phyloP scores from a whole-genome alignment of 305 asterid genomes.

The Lippia alba region DNA sequence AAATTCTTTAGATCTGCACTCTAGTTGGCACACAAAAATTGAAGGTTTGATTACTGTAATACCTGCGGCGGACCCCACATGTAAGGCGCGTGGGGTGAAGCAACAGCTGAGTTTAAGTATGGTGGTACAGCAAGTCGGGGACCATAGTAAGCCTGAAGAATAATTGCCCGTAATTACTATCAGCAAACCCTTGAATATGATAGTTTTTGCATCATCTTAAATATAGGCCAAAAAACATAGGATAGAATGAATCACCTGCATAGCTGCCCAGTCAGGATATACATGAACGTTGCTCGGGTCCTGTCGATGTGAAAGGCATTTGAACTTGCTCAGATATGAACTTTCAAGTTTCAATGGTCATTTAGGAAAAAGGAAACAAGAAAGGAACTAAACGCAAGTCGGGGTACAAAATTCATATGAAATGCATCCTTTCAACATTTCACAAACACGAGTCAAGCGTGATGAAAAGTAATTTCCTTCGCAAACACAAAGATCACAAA shows the following conservation, averaged over 20 bases:
- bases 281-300: slow-evolving; percentile 71
- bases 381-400: slow-evolving; percentile 4
- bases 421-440: neutral
- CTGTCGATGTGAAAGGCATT: slow-evolving; percentile 51
- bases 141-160: slow-evolving; percentile 83
- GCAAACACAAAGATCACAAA: neutral
- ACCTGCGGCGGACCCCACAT: slow-evolving; percentile 99
- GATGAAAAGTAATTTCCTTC: slow-evolving; percentile 10
- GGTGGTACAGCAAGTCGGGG: slow-evolving; percentile 90
- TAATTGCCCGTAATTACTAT: slow-evolving; percentile 18
- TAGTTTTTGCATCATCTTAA: too few relatives aligned
- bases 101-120: slow-evolving; percentile 74
- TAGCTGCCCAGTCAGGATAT: slow-evolving; percentile 96
- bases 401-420: neutral
- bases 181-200: slow-evolving; percentile 8
- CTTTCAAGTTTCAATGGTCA: slow-evolving; percentile 19
- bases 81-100: slow-evolving; percentile 81
- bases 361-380: slow-evolving; percentile 16
- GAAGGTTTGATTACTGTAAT: slow-evolving; percentile 17
- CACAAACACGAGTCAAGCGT: neutral
- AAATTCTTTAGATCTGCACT: neutral
- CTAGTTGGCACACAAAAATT: slow-evolving; percentile 17
- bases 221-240: neutral
- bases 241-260: slow-evolving; percentile 69
- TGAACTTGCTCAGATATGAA: slow-evolving; percentile 35